Conservation (phyloP, 306 rosid species). For the Rubus parviflorus region DNA sequence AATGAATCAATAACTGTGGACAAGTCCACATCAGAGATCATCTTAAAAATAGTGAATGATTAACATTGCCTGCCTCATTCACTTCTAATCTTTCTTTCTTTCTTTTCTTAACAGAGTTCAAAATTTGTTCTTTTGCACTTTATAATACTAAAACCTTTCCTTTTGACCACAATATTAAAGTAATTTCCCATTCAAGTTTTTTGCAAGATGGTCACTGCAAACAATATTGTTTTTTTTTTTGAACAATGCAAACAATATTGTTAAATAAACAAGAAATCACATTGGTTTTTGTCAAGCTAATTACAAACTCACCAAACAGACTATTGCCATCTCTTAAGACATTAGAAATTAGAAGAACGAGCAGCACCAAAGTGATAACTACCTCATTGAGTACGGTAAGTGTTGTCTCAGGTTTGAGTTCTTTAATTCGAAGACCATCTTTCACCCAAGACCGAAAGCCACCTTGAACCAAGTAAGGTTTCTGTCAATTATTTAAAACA, state of each 20-base stretch:
- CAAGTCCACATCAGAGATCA: neutral
- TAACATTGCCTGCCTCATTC: neutral
- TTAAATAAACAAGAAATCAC: neutral
- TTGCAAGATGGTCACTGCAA: neutral
- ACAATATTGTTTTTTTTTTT: conserved; percentile 2
- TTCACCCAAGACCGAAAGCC: conserved; percentile 86
- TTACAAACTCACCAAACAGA: neutral
- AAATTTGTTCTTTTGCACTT: neutral
- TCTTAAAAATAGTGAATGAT: neutral
- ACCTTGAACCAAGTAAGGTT: conserved; percentile 83
- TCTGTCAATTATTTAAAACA: conserved; percentile 45
- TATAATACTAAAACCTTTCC: neutral
- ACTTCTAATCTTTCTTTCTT: neutral
- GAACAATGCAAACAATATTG: conserved; percentile 5
- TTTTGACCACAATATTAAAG: neutral
- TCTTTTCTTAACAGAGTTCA: neutral
- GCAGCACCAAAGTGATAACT: conserved; percentile 17
- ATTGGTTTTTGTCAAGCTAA: neutral
- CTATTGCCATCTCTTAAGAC: neutral
- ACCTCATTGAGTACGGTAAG: conserved; percentile 85
- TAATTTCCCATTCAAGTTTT: neutral
- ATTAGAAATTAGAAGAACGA: conserved; percentile 4
- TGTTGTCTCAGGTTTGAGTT: conserved; percentile 81
- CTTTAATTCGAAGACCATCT: conserved; percentile 83
- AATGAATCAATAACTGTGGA: neutral